Evolutionary conservation across 169 alveolate species (phyloP), one percentile per base, ranked within the genome.

Genomic region (Babesia bovis): DNA sequence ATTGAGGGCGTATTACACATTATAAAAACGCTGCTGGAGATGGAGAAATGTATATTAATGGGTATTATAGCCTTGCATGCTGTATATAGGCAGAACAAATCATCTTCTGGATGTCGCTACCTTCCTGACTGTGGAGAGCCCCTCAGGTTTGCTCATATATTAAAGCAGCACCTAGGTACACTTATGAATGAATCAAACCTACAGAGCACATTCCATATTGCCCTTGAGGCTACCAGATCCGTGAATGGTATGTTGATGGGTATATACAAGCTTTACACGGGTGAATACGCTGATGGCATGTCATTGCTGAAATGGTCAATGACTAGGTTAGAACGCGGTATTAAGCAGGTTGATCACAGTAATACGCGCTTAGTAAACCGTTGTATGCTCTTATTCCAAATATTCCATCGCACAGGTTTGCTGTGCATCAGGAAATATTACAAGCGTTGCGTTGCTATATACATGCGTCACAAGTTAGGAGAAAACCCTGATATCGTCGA

Each of bases 231-330:
- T 44, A 67, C 82, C 30, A 66, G 77, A 53, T 81, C 85, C 38
- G 85, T 83, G 17, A 81, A 85, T 51, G 83, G 85, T n/a, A 59
- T 77, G 55, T 63, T 82, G 32, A 65, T 88, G 40, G 88, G 90
- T 35, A 57, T 83, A 55, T 72, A 88, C 69, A 70, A 82, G 36
- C 75, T 85, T 49, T 28, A 53, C 17, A 45, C 19, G 30, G 87
- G 63, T 15, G 83, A 84, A 52, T 49, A 71, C 59, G 77, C 78
- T 38, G 93, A 88, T 44, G 91, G 91, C 3, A 76, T 84, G 83
- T 86, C 88, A 0, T 72, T 88, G 57, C 52, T 79, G 25, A 82
- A 88, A 66, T 81, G 87, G 85, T 60, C 89, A 25, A 67, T 82
- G 52, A 38, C 65, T 23, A 65, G 95, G 89, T 68, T 72, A 35